Evolutionary conservation across 257 asterid species (phyloP).

Genomic region (Nicotiana undulata): DNA sequence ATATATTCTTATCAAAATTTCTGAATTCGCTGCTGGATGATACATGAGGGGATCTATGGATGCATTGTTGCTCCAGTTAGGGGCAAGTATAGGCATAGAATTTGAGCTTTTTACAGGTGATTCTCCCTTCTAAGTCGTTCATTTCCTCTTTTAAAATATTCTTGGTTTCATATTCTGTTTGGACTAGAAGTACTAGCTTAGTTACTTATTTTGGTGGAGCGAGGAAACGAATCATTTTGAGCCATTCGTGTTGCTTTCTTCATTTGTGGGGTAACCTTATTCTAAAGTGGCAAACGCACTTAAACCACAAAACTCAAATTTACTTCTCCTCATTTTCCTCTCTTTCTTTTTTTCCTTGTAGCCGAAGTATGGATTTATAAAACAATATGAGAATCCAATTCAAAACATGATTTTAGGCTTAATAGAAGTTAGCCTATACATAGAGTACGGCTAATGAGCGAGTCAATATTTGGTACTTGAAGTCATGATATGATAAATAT

Average conservation of each 20-base stretch:
- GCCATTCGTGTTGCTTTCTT: constrained; percentile 5
- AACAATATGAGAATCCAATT: not conserved
- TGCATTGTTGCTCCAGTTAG: not conserved
- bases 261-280: not conserved
- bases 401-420: not conserved
- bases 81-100: not conserved
- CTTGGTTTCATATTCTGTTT: constrained; percentile 1
- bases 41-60: not conserved
- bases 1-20: too few species aligned
- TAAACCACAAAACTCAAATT: not conserved
- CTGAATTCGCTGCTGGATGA: not conserved
- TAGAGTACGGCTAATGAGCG: too few species aligned
- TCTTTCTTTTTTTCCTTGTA: too few species aligned
- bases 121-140: not conserved
- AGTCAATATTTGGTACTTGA: too few species aligned
- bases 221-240: not conserved
- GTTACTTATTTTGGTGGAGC: not conserved
- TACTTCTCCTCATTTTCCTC: not conserved
- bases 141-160: not conserved
- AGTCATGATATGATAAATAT: too few species aligned
- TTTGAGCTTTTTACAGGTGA: not conserved
- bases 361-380: not conserved
- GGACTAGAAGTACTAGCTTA: not conserved
- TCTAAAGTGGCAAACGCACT: not conserved
- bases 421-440: too few species aligned